A percentile compares a stretch with the other conserved stretches of the same genome.
Evolutionary conservation across 345 rosid genomes (phyloP).

Genomic region (Cardamine chenopodiifolia): DNA sequence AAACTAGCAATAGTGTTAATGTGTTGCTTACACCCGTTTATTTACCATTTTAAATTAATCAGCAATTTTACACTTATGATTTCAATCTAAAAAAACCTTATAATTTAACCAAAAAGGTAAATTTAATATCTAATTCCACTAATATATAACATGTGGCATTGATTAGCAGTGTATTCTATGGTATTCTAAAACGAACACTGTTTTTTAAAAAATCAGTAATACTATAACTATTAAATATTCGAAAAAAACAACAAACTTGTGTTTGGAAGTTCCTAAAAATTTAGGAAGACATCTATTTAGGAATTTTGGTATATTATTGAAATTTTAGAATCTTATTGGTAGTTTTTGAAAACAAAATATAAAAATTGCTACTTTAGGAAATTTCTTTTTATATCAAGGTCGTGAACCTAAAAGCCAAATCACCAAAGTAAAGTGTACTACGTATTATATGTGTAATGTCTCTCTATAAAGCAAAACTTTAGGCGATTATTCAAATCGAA

Average conservation of each 20-base stretch:
- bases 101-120: background rate
- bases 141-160: background rate
- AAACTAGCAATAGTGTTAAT: background rate
- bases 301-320: background rate
- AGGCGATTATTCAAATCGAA: background rate
- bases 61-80: background rate
- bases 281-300: background rate
- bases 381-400: background rate
- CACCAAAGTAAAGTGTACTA: background rate
- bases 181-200: background rate
- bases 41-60: background rate
- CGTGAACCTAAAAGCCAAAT: constrained; percentile 3
- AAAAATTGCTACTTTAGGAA: background rate
- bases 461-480: background rate
- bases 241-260: background rate
- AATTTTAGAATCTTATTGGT: background rate
- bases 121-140: background rate
- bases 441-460: background rate
- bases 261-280: background rate
- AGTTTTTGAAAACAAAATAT: background rate
- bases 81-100: background rate
- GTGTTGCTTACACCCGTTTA: constrained; percentile 8
- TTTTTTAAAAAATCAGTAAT: background rate
- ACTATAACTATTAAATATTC: background rate
- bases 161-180: background rate